phyloP scores from a whole-genome alignment of 371 early-diverging fungal species.

The Syncephalis fuscata region DNA sequence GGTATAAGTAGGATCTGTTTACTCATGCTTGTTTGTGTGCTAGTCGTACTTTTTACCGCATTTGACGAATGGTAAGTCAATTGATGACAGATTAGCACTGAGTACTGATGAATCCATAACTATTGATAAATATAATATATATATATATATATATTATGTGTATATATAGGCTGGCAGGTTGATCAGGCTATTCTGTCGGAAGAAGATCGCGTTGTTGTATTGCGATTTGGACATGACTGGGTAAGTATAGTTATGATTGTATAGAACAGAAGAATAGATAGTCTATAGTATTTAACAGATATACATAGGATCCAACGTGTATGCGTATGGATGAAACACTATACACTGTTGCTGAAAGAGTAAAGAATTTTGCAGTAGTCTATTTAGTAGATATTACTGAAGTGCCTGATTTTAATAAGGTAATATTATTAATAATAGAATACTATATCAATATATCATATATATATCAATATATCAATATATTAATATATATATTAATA shows the following conservation, averaged over 20 bases:
- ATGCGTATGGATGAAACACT: conserved; percentile 96
- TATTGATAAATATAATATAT: too few species aligned
- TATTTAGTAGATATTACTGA: conserved; percentile 80
- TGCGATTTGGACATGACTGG: conserved; percentile 96
- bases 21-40: background rate
- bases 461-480: too few species aligned
- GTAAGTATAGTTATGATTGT: conserved; percentile 9
- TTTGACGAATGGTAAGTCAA: conserved; percentile 39
- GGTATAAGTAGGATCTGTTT: too few species aligned
- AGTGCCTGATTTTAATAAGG: conserved; percentile 84
- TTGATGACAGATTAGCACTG: background rate
- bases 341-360: conserved; percentile 80
- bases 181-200: conserved; percentile 97
- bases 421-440: conserved; percentile 3
- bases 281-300: background rate
- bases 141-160: background rate
- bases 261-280: background rate
- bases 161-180: conserved; percentile 80
- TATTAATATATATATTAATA: background rate
- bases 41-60: conserved; percentile 62
- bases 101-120: background rate
- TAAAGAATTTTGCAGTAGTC: conserved; percentile 94
- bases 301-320: conserved; percentile 62
- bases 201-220: conserved; percentile 90
- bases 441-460: too few species aligned